These are phyloP conservation scores for Ehretia macrophylla DNA, from an alignment of 257 asterid species.

Conservation along the genomic window DNA sequence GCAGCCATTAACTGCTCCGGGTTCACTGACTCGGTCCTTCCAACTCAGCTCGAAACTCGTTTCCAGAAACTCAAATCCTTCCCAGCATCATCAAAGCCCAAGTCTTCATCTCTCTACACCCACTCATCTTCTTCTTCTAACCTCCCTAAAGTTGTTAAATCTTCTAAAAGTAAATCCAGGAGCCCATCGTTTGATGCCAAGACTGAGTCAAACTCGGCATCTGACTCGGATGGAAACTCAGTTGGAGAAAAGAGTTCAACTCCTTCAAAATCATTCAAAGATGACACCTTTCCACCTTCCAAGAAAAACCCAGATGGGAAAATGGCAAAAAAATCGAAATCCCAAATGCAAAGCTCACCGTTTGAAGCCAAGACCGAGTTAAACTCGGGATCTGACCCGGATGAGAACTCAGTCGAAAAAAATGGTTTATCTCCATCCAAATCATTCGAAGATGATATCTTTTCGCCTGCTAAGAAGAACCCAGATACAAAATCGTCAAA, in stretches of 20 bases:
- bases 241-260: conserved; percentile 5
- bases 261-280: not conserved
- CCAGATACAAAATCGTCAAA: conserved; percentile 20
- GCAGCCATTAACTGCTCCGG: conserved; percentile 78
- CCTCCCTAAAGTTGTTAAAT: not conserved
- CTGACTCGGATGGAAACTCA: conserved; percentile 28
- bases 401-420: not conserved
- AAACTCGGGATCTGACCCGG: not conserved
- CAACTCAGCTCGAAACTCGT: conserved; percentile 71
- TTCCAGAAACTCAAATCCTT: conserved; percentile 80
- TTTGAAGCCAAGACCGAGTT: not conserved
- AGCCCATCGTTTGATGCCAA: not conserved
- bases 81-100: conserved; percentile 34
- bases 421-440: not conserved
- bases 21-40: conserved; percentile 59
- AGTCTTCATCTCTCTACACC: conserved; percentile 7
- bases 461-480: conserved; percentile 21
- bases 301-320: conserved; percentile 32
- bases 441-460: not conserved
- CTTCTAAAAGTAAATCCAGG: conserved; percentile 11
- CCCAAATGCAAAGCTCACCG: not conserved
- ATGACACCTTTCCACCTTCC: conserved; percentile 12
- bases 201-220: conserved; percentile 2
- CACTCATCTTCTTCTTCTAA: not conserved
- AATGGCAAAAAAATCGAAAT: conserved; percentile 16